Conservation (phyloP, 371 early-diverging fungal species). For the Chytridiales sp. region DNA sequence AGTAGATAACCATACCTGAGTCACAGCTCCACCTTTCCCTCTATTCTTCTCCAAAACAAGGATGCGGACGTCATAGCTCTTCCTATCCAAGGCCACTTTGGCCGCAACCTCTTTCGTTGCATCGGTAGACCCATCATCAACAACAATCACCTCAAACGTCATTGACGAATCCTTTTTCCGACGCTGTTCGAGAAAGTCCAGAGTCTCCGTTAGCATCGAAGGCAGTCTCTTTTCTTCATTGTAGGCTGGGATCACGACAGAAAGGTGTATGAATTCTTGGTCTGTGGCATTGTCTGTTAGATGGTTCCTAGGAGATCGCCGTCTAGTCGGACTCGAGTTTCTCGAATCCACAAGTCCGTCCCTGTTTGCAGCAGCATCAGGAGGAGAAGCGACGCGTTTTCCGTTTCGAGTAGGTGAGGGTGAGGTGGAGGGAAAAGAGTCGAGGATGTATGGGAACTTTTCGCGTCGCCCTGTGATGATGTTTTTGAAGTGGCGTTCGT, state of each 20-base stretch:
- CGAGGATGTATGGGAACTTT: constrained; percentile 26
- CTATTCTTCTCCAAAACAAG: constrained; percentile 78
- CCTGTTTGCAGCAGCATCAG: too few relatives aligned
- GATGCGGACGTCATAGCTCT: constrained; percentile 55
- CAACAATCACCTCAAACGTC: constrained; percentile 82
- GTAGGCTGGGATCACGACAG: constrained; percentile 89
- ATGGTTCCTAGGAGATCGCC: background rate
- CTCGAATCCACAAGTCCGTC: too few relatives aligned
- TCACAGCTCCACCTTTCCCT: constrained; percentile 94
- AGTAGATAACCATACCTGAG: constrained; percentile 75
- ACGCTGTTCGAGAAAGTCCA: constrained; percentile 59
- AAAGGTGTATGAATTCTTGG: constrained; percentile 51
- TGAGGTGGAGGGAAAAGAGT: too few relatives aligned
- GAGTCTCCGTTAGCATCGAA: constrained; percentile 76
- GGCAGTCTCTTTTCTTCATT: constrained; percentile 85
- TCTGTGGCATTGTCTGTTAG: background rate
- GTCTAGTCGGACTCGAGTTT: too few relatives aligned
- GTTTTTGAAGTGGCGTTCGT: constrained; percentile 55
- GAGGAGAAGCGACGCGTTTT: too few relatives aligned
- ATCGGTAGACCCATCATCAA: constrained; percentile 90
- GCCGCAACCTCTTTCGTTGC: constrained; percentile 68
- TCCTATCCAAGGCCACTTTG: constrained; percentile 57
- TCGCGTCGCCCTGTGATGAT: constrained; percentile 24
- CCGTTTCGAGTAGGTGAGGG: too few relatives aligned
- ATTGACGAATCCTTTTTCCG: constrained; percentile 44